phyloP scores from a whole-genome alignment of 2,329 filamentous ascomycete species.

The Botrytis aclada region DNA sequence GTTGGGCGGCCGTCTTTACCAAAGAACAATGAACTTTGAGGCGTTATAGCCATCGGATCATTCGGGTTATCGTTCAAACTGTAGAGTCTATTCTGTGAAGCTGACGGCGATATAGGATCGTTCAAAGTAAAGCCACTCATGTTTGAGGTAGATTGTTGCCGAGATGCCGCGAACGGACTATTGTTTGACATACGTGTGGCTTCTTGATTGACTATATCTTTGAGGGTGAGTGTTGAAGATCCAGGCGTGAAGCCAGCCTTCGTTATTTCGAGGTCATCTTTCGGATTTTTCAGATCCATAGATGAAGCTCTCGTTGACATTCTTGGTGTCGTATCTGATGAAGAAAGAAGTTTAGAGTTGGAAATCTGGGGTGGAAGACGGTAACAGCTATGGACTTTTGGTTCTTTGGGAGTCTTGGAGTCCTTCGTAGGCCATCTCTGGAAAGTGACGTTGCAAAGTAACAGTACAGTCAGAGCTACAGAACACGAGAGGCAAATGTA shows the following conservation, averaged over 20 bases:
- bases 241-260: not conserved
- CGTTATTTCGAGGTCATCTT: not conserved
- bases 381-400: not conserved
- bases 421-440: slow-evolving; percentile 10
- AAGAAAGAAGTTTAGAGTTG: not conserved
- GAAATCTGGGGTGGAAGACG: slow-evolving; percentile 10
- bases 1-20: not conserved
- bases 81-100: not conserved
- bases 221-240: not conserved
- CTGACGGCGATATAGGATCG: not conserved
- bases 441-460: slow-evolving; percentile 11
- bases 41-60: not conserved
- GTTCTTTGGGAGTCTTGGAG: slow-evolving; percentile 3
- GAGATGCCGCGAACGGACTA: not conserved
- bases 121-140: slow-evolving; percentile 11
- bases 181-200: not conserved
- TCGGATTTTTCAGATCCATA: not conserved
- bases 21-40: not conserved
- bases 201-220: not conserved
- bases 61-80: not conserved
- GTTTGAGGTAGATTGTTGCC: not conserved
- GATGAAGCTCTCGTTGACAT: slow-evolving; percentile 1
- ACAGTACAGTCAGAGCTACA: not conserved
- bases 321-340: not conserved
- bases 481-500: slow-evolving; percentile 18